These are phyloP conservation scores for Pilaira anomala DNA, from an alignment of 192 early-diverging fungal species.

Conservation along the genomic window DNA sequence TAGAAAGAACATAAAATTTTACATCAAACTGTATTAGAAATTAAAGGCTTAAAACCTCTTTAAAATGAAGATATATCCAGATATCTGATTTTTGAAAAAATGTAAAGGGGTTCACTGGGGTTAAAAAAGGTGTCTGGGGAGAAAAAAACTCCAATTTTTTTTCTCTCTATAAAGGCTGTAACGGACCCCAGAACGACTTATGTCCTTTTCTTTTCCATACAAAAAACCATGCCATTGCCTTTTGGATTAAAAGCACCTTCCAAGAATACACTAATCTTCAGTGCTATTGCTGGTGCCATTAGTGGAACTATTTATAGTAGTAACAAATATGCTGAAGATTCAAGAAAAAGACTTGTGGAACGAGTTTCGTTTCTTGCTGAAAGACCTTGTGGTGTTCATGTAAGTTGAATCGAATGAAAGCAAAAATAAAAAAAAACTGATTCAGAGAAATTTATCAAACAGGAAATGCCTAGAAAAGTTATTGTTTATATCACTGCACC, in stretches of 20 bases:
- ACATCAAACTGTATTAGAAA: too few relatives aligned
- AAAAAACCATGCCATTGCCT: conserved; percentile 15
- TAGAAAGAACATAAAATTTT: too few relatives aligned
- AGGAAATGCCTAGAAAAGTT: conserved; percentile 38
- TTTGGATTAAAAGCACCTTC: conserved; percentile 39
- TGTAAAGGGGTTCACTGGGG: too few relatives aligned
- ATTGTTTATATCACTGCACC: conserved; percentile 40
- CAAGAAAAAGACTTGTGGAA: conserved; percentile 23
- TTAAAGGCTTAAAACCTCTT: too few relatives aligned
- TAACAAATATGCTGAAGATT: conserved; percentile 28
- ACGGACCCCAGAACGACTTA: too few relatives aligned
- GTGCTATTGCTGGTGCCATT: conserved; percentile 27
- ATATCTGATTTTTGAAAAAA: too few relatives aligned
- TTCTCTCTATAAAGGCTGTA: too few relatives aligned
- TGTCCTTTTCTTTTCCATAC: neutral
- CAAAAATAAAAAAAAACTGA: neutral
- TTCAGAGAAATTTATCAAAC: neutral
- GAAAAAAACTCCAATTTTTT: too few relatives aligned
- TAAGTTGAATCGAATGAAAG: conserved; percentile 9
- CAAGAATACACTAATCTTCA: conserved; percentile 35
- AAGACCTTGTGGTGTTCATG: conserved; percentile 38
- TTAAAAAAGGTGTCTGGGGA: too few relatives aligned
- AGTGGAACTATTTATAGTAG: conserved; percentile 33
- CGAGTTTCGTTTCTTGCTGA: conserved; percentile 36
- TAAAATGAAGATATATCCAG: too few relatives aligned